Base-by-base conservation (phyloP, 1,284 basidiomycete species). In the Stygiomarasmius scandens region DNA sequence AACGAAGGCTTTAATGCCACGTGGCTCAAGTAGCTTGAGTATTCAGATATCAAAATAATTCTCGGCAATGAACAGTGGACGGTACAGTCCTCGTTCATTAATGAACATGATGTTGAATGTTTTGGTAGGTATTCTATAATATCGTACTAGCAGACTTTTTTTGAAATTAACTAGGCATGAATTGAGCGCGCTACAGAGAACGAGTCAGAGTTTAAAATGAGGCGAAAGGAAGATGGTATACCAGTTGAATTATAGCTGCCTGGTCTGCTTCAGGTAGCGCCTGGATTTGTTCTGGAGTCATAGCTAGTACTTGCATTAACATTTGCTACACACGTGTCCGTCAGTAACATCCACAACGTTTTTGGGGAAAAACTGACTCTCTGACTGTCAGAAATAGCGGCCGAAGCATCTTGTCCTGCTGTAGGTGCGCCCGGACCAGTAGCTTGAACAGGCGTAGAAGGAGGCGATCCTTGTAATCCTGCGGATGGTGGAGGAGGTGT, bases 201-300 rank as follows among this genome's bases (percentile, higher is more conserved):
- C 29, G 12, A 32, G 29, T 32, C 29, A 32, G 29, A 32, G 12
- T 6, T 5, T 6, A 32, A 12, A 32, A 32, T 32, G 12, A 32
- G 6, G 12, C 5, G 12, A 5, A 32, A 32, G 29, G 29, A 32
- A 32, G 12, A 32, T 12, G 29, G 29, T 5, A 6, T 32, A 94
- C 93, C 70, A 97, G 74, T 66, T 91, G 86, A 73, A 93, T 81
- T 47, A 98, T 93, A n/a, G 93, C 90, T 0, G 86, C 85, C 48
- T 90, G 83, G 65, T 98, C 95, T 2, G 84, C 80, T 1, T 92
- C 88, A 22, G 95, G 92, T 48, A 98, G 75, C 6, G 84, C 86
- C 56, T 87, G 88, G 66, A 99, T 92, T 73, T 98, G 95, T 49
- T 94, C 93, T 41, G 84, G 88, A 0, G 92, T 92, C 66, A 99